Evolutionary conservation across 2,329 filamentous ascomycete species (phyloP), one percentile per base, ranked within the genome.

Genomic region (Coniochaeta sp.): DNA sequence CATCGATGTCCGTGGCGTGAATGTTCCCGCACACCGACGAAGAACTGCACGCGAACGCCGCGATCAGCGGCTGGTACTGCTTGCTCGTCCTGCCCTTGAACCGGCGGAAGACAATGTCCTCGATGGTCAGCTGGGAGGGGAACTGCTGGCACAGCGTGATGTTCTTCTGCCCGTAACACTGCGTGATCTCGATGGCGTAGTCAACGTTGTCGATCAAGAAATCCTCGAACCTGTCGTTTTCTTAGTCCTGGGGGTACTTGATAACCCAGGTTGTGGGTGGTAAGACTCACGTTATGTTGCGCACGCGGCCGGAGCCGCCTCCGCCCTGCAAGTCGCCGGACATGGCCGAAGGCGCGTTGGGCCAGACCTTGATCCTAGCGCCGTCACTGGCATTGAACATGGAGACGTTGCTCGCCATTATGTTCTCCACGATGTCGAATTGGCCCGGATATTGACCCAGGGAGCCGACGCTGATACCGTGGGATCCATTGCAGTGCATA

Each of bases 321-420:
- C 81, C 81, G 4, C 78, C 79, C 61, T 80, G 76, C 0, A 82
- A 71, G 49, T 81, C 76, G 26, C 70, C 74, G 2, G 76, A 60
- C 45, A 63, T 22, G 4, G 52, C 55, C 13, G 61, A 59, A 8
- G 59, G 52, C 24, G 54, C 40, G 50, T 62, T 57, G 27, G 64
- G 63, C 57, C 64, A 86, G 57, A 83, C 80, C 66, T 85, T 85
- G 68, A 85, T 84, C 52, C 82, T 78, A 0, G 81, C 82, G 42
- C 78, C 79, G 56, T 85, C 77, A 16, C 53, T 53, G 4, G 58
- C 52, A 38, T 56, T 50, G 38, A 52, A 45, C 61, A 65, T 60
- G 48, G 53, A 60, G 30, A 71, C 65, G 56, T 77, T 76, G 61
- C 68, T 70, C 12, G 78, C 75, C 56, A 76, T 74, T 33, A 84